phyloP scores from a whole-genome alignment of 257 asterid genomes.

The Asclepias syriaca region DNA sequence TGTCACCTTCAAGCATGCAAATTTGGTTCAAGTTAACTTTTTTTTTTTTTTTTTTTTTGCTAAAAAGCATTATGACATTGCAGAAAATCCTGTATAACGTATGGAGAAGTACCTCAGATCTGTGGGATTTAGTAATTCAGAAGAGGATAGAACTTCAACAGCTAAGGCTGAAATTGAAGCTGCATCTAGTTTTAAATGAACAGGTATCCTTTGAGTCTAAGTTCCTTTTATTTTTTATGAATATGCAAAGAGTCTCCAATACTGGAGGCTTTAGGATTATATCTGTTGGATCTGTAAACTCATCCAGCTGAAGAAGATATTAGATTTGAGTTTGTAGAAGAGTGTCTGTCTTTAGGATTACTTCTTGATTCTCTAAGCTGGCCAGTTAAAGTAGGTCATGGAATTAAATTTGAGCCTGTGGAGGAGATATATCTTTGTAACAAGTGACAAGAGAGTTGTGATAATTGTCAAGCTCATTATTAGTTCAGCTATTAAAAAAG shows the following conservation, averaged over 20 bases:
- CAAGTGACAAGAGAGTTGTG: not conserved
- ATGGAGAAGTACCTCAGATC: constrained; percentile 43
- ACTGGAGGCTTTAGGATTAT: not conserved
- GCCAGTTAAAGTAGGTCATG: not conserved
- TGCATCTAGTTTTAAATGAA: constrained; percentile 52
- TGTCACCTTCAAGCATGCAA: not conserved
- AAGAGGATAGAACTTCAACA: constrained; percentile 62
- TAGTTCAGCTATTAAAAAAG: not conserved
- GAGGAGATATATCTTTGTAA: too few species aligned
- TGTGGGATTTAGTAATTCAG: constrained; percentile 47
- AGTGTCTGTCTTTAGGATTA: not conserved
- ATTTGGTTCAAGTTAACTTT: not conserved
- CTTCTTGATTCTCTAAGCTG: not conserved
- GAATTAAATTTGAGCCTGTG: not conserved
- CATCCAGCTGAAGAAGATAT: not conserved
- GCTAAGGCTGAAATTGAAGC: constrained; percentile 55
- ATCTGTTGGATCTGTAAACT: not conserved
- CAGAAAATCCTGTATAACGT: constrained; percentile 66
- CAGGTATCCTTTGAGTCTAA: constrained; percentile 40
- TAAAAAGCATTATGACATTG: constrained; percentile 24
- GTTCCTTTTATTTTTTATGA: not conserved
- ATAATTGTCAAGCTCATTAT: not conserved
- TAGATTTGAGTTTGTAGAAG: not conserved
- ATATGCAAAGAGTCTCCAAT: not conserved
- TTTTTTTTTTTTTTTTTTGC: not conserved